A percentile compares a stretch with the other conserved stretches of the same genome.
Conservation (phyloP, 2,329 filamentous ascomycete genomes). For the Pestalotiopsis sp. region DNA sequence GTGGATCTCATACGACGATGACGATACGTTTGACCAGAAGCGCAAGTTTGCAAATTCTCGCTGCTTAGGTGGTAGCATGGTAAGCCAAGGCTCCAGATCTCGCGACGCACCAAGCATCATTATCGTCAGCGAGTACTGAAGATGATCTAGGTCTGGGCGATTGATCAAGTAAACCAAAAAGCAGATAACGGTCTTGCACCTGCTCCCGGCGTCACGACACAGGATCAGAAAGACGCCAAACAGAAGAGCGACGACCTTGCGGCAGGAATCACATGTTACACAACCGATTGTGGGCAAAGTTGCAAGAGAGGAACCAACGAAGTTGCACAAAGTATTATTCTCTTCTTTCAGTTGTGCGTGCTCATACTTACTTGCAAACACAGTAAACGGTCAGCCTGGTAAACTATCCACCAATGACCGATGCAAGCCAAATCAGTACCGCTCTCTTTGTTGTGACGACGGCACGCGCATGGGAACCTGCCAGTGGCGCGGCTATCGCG, state of each 20-base stretch:
- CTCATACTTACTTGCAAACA: not conserved
- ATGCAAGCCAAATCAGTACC: slow-evolving; percentile 28
- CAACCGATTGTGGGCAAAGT: slow-evolving; percentile 25
- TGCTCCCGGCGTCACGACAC: not conserved
- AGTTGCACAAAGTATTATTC: slow-evolving; percentile 23
- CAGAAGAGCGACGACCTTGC: slow-evolving; percentile 15
- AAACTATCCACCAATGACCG: slow-evolving; percentile 23
- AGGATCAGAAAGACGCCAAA: slow-evolving; percentile 11
- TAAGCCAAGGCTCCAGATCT: no score
- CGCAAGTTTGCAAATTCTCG: slow-evolving; percentile 20
- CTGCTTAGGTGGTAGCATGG: slow-evolving; percentile 25
- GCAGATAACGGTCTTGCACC: slow-evolving; percentile 12
- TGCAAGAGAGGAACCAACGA: slow-evolving; percentile 29
- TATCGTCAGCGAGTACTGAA: not conserved
- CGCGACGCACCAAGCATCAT: not conserved
- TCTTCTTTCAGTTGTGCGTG: no score
- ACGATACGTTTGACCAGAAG: slow-evolving; percentile 27
- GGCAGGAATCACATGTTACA: slow-evolving; percentile 24
- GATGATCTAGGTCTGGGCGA: slow-evolving; percentile 12
- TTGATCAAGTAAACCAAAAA: slow-evolving; percentile 21
- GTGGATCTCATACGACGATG: slow-evolving; percentile 14
- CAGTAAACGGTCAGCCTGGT: slow-evolving; percentile 31
- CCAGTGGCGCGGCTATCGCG: slow-evolving; percentile 29
- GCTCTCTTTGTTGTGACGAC: slow-evolving; percentile 29
- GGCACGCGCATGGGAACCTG: slow-evolving; percentile 26